Evolutionary conservation across 192 early-diverging fungal genomes (phyloP).

Genomic region (Gamsiella multidivaricata): DNA sequence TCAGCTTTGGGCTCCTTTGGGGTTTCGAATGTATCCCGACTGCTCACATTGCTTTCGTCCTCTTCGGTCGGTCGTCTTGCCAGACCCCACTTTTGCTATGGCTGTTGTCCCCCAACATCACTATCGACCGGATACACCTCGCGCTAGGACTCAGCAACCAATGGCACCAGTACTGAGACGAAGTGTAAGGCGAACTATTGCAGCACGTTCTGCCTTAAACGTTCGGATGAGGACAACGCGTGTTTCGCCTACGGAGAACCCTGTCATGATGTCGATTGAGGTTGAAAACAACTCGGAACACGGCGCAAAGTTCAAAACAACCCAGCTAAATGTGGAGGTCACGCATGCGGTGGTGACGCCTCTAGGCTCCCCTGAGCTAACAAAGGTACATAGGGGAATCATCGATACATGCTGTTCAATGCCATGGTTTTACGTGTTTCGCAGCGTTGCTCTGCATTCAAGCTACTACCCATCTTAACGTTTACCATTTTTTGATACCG

Average conservation of each 20-base stretch:
- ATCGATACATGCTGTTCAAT: no score
- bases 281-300: slow-evolving; percentile 67
- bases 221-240: slow-evolving; percentile 71
- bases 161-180: slow-evolving; percentile 48
- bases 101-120: slow-evolving; percentile 36
- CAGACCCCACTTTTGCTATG: slow-evolving; percentile 29
- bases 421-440: no score
- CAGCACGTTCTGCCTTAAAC: slow-evolving; percentile 62
- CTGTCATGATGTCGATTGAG: slow-evolving; percentile 72
- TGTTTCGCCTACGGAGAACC: slow-evolving; percentile 65
- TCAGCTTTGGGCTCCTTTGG: no score
- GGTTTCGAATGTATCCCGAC: no score
- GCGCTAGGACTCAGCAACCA: slow-evolving; percentile 24
- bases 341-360: slow-evolving; percentile 62
- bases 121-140: slow-evolving; percentile 45
- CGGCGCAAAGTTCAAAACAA: slow-evolving; percentile 61
- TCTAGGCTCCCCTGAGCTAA: slow-evolving; percentile 54
- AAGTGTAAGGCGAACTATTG: slow-evolving; percentile 55
- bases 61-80: no score
- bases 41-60: not conserved
- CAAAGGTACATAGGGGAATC: slow-evolving; percentile 44
- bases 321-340: slow-evolving; percentile 64
- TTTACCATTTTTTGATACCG: slow-evolving; percentile 17
- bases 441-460: not conserved
- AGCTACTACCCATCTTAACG: no score